Percentiles rank a stretch among this genome's conserved stretches.
These are phyloP conservation scores for Grifola frondosa DNA, from an alignment of 1,284 basidiomycete genomes.

Conservation along the genomic window DNA sequence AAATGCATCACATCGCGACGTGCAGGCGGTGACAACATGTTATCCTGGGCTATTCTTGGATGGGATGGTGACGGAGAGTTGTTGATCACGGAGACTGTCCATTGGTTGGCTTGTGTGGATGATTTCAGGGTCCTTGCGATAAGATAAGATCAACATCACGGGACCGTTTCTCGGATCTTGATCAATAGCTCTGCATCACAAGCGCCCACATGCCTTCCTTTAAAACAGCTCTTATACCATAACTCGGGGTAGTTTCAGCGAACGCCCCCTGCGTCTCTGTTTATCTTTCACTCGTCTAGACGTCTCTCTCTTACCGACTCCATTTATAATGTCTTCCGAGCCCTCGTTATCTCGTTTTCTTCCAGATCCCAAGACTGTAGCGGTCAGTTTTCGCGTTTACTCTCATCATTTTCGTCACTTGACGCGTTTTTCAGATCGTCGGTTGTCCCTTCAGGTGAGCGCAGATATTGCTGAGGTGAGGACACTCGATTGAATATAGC, in stretches of 20 bases:
- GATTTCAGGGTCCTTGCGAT: conserved; percentile 9
- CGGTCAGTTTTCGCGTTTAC: conserved; percentile 46
- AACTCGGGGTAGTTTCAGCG: no score
- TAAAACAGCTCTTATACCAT: conserved; percentile 13
- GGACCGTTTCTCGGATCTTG: conserved; percentile 11
- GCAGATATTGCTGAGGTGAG: background rate
- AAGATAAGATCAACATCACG: conserved; percentile 17
- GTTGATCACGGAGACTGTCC: no score
- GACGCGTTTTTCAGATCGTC: conserved; percentile 51
- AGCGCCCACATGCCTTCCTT: no score
- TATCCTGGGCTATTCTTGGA: no score
- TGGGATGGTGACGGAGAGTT: no score
- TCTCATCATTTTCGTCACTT: conserved; percentile 4
- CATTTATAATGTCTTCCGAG: conserved; percentile 17
- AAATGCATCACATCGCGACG: conserved; percentile 2
- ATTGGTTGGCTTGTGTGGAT: conserved; percentile 1
- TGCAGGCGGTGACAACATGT: conserved; percentile 13
- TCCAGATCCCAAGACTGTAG: conserved; percentile 64
- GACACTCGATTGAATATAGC: conserved; percentile 3
- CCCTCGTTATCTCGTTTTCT: conserved; percentile 49
- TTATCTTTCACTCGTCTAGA: background rate
- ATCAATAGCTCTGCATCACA: conserved; percentile 7
- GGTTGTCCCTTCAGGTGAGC: conserved; percentile 74
- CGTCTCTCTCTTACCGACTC: no score
- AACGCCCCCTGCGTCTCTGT: no score